These are phyloP conservation scores for Yamadazyma sp. DNA, from an alignment of 805 yeast genomes.

Conservation along the genomic window DNA sequence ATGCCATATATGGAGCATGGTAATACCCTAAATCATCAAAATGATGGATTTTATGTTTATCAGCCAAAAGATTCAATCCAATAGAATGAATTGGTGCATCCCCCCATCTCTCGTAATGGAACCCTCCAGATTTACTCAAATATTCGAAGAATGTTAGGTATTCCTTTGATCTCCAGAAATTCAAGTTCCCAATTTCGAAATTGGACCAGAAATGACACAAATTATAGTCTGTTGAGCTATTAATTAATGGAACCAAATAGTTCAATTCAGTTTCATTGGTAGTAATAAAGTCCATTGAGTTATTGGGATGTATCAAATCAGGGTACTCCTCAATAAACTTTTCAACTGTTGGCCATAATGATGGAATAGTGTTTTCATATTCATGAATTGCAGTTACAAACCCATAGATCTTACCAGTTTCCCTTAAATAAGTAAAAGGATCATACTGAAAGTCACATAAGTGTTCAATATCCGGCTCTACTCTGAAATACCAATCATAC, in stretches of 20 bases:
- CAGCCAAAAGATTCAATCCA: slow-evolving; percentile 32
- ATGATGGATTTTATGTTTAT: slow-evolving; percentile 37
- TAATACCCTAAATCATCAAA: slow-evolving; percentile 45
- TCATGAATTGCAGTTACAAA: slow-evolving; percentile 51
- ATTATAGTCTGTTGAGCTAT: slow-evolving; percentile 39
- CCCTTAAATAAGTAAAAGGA: slow-evolving; percentile 44
- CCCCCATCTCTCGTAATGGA: slow-evolving; percentile 62
- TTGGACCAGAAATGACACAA: slow-evolving; percentile 67
- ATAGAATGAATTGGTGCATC: slow-evolving; percentile 49
- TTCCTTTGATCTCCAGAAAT: slow-evolving; percentile 46
- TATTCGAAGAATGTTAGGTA: slow-evolving; percentile 44
- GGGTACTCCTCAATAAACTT: slow-evolving; percentile 45
- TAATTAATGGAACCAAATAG: slow-evolving; percentile 11
- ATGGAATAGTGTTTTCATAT: slow-evolving; percentile 49
- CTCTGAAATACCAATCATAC: slow-evolving; percentile 59
- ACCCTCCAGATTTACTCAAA: slow-evolving; percentile 49
- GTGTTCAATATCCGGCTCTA: slow-evolving; percentile 56
- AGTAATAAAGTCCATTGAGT: slow-evolving; percentile 47
- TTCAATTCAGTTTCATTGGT: slow-evolving; percentile 34
- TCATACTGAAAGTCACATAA: slow-evolving; percentile 58
- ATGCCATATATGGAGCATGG: slow-evolving; percentile 41
- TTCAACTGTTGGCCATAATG: slow-evolving; percentile 49
- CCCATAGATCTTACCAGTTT: slow-evolving; percentile 46
- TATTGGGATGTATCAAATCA: slow-evolving; percentile 43
- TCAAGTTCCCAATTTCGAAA: slow-evolving; percentile 54